phyloP scores from a whole-genome alignment of 2,329 filamentous ascomycete genomes.

The Pezicula carpinea region DNA sequence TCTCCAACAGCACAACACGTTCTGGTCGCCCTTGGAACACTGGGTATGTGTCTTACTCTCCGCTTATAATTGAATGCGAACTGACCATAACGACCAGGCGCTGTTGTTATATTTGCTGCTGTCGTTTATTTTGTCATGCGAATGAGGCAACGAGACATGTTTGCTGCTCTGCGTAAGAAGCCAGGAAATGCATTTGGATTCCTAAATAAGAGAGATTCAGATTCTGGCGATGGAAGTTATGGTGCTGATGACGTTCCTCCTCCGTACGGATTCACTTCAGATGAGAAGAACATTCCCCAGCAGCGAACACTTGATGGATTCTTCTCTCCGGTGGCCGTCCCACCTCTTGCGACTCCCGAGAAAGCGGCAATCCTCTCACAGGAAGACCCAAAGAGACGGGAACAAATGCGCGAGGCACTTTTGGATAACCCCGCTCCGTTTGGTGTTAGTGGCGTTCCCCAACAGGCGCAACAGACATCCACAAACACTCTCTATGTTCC shows the following conservation, averaged over 20 bases:
- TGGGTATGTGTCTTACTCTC: conserved; percentile 17
- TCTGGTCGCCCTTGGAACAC: conserved; percentile 23
- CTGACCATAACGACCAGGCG: conserved; percentile 17
- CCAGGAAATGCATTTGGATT: conserved; percentile 18
- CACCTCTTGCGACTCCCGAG: conserved; percentile 11
- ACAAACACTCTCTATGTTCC: conserved; percentile 9
- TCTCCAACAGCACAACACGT: conserved; percentile 20
- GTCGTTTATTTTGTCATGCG: conserved; percentile 21
- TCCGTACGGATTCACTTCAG: conserved; percentile 8
- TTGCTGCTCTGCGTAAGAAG: conserved; percentile 9
- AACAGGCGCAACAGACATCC: conserved; percentile 5
- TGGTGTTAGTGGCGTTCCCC: conserved; percentile 7
- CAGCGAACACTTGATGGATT: conserved; percentile 12
- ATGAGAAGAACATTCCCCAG: conserved; percentile 13
- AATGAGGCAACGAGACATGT: conserved; percentile 18
- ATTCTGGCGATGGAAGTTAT: neutral
- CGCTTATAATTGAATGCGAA: neutral
- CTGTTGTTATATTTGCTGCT: conserved; percentile 23
- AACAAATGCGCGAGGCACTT: conserved; percentile 8
- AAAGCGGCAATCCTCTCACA: conserved; percentile 7
- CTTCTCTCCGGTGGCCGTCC: conserved; percentile 11
- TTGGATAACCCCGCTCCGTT: conserved; percentile 12
- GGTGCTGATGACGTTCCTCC: conserved; percentile 5
- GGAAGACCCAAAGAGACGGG: conserved; percentile 11
- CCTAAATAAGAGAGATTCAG: conserved; percentile 13